Evolutionary conservation across 352 stramenopile species (phyloP), one percentile per base, ranked within the genome.

Genomic region (Phytophthora hibernalis): DNA sequence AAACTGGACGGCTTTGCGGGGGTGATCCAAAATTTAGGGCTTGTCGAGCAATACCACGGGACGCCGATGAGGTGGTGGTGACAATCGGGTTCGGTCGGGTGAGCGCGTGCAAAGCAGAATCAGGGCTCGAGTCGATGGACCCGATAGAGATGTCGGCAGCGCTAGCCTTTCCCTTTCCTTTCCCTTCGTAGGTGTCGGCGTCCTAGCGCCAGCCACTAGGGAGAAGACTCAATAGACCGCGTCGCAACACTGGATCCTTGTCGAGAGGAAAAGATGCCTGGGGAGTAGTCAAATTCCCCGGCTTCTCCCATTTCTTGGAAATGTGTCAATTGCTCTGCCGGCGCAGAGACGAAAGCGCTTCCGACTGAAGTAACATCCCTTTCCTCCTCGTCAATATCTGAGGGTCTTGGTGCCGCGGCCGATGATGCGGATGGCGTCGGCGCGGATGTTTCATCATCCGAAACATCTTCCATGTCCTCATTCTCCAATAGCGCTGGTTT

Each of bases 191-290:
- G 42, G 47, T 40, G 58, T 64, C 21, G 66, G 54, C 9, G 51
- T 75, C 70, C 67, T 71, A 35, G 48, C 31, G 12, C 28, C 44
- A 38, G 20, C n/a, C 44, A 45, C 47, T 16, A 50, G 20, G 28
- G 26, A n/a, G 43, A 30, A 28, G 44, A 51, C 22, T 72, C 51
- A 48, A 56, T 54, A 18, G 66, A 70, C 56, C 56, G 72, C 12
- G 60, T 70, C 16, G 62, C 75, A 11, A 74, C 59, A 43, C 65
- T 68, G 16, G 74, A 76, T 8, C 75, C 79, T 58, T 83, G 83
- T 16, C 72, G 81, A 30, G 77, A 82, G 13, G 85, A 93, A 55
- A 79, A 92, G 44, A 92, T 90, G 12, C 83, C 85, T 16, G 85
- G 85, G 20, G 74, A 83, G 55, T 93, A 93, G 33, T 75, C 58